Conservation (phyloP, 140 eudicot genomes). For the Senecio squalidus region DNA sequence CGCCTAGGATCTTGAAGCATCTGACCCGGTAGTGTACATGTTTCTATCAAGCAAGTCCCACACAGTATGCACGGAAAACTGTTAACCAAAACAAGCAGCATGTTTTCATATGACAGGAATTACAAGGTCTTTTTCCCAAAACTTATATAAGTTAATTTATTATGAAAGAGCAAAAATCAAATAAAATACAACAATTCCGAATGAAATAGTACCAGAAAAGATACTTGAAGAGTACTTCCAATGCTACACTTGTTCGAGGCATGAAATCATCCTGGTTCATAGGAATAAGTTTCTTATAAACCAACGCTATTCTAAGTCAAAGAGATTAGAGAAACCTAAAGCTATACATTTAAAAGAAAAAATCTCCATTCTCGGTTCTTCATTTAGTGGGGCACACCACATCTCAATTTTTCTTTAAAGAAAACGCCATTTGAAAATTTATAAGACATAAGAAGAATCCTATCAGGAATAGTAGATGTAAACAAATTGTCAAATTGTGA, state of each 20-base stretch:
- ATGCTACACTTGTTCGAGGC: constrained; percentile 91
- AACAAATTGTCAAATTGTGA: not conserved
- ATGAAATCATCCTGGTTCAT: constrained; percentile 91
- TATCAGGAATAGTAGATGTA: not conserved
- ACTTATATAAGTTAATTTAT: not conserved
- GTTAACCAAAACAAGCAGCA: constrained; percentile 22
- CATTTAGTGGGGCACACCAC: not conserved
- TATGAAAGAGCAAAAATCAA: not conserved
- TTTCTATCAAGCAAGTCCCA: constrained; percentile 83
- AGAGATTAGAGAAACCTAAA: not conserved
- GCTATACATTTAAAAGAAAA: not conserved
- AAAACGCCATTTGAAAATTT: not conserved
- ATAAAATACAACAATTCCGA: not conserved
- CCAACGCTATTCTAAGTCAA: not conserved
- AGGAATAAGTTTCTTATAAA: constrained; percentile 1
- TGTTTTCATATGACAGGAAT: not conserved
- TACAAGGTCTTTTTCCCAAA: constrained; percentile 1
- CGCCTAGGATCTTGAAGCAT: constrained; percentile 93
- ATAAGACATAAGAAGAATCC: not conserved
- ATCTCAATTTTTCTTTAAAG: not conserved
- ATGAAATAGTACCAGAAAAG: constrained; percentile 89
- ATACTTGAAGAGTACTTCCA: constrained; percentile 77
- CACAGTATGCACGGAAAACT: constrained; percentile 96
- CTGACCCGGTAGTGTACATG: constrained; percentile 76
- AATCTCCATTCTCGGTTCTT: not conserved